Evolutionary conservation across 108 stramenopile genomes (phyloP).

Genomic region (Fragilaria crotonensis): DNA sequence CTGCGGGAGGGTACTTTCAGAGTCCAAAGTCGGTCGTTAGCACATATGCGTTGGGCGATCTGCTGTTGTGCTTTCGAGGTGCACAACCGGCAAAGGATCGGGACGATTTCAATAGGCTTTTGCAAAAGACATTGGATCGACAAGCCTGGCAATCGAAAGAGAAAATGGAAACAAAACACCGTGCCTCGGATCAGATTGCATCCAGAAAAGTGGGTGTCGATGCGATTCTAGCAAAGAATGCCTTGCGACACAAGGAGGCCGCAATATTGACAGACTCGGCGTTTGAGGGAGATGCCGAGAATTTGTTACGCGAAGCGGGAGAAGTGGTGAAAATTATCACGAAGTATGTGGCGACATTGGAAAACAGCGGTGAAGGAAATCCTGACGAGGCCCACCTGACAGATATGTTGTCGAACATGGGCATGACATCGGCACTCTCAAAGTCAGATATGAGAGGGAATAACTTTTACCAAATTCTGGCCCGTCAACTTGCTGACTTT

Average conservation of each 20-base stretch:
- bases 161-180: slow-evolving; percentile 31
- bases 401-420: slow-evolving; percentile 81
- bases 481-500: slow-evolving; percentile 94
- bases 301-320: slow-evolving; percentile 55
- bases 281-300: slow-evolving; percentile 64
- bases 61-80: slow-evolving; percentile 44
- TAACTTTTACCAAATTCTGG: slow-evolving; percentile 82
- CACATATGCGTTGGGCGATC: slow-evolving; percentile 56
- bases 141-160: slow-evolving; percentile 53
- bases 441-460: slow-evolving; percentile 49
- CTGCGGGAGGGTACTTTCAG: slow-evolving; percentile 30
- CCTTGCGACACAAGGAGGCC: slow-evolving; percentile 50
- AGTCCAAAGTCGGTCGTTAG: slow-evolving; percentile 29
- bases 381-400: slow-evolving; percentile 26
- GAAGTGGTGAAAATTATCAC: slow-evolving; percentile 80
- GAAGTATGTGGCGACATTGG: slow-evolving; percentile 57
- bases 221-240: slow-evolving; percentile 61
- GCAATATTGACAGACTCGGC: slow-evolving; percentile 58
- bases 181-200: slow-evolving; percentile 11
- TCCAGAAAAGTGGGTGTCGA: slow-evolving; percentile 50
- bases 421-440: slow-evolving; percentile 91
- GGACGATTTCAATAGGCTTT: slow-evolving; percentile 39
- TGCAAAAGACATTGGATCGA: slow-evolving; percentile 49
- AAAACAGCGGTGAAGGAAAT: slow-evolving; percentile 11
- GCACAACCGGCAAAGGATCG: slow-evolving; percentile 39